Percentiles rank a stretch among this genome's conserved stretches.
phyloP scores from a whole-genome alignment of 176 grass and related monocot genomes.

The Bromus sterilis region DNA sequence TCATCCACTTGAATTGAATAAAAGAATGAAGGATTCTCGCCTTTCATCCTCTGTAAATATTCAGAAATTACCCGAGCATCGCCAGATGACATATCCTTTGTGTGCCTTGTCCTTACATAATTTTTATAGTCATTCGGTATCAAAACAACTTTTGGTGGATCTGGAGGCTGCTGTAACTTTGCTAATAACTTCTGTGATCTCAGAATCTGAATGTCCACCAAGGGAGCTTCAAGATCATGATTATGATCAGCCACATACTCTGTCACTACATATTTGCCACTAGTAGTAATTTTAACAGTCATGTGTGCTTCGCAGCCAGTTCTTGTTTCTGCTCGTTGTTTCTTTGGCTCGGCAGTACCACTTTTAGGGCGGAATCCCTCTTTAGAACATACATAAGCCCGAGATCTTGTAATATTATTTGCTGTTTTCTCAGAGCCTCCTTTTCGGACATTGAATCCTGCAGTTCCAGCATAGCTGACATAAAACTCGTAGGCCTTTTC shows the following conservation, averaged over 20 bases:
- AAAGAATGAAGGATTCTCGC: conserved; percentile 74
- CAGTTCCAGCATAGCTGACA: conserved; percentile 51
- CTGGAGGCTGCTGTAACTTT: conserved; percentile 50
- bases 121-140: conserved; percentile 81
- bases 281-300: conserved; percentile 72
- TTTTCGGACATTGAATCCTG: conserved; percentile 75
- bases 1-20: conserved; percentile 83
- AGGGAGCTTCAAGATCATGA: conserved; percentile 58
- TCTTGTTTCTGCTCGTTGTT: conserved; percentile 52
- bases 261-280: conserved; percentile 58
- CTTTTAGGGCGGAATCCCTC: conserved; percentile 65
- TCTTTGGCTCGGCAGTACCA: conserved; percentile 51
- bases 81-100: conserved; percentile 41
- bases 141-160: conserved; percentile 44
- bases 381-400: conserved; percentile 71
- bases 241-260: conserved; percentile 78
- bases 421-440: conserved; percentile 73
- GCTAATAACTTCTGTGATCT: conserved; percentile 65
- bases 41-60: conserved; percentile 81
- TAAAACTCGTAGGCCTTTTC: conserved; percentile 81
- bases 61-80: conserved; percentile 64
- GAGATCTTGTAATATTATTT: conserved; percentile 51
- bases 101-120: conserved; percentile 50
- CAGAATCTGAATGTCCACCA: conserved; percentile 75
- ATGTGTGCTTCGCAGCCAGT: conserved; percentile 77